Base-by-base conservation (phyloP, 2,329 filamentous ascomycete species). In the Penicillium sp. region DNA sequence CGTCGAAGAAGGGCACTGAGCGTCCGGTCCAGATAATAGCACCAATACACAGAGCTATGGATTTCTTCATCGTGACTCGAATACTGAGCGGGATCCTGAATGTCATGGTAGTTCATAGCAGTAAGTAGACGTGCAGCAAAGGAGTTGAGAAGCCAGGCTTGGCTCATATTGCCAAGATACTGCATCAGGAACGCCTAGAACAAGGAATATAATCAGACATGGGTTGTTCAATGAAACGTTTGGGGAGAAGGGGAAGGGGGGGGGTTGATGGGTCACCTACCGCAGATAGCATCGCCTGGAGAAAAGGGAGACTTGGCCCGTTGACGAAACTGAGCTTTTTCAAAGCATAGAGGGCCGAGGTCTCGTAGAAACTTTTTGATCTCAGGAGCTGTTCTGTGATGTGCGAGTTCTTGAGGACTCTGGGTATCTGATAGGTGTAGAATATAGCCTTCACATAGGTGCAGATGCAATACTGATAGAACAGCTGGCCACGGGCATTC, bases 1-100 rank as follows among this genome's bases (percentile, higher is more conserved):
- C 51, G 53, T 20, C 34, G 21, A 9, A 60, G 42, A 20, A 61
- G 53, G 10, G 54, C 34, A 36, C 59, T 56, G 10, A 60, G 41
- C 1, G 52, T 57, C 17, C 50, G 30, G 36, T 62, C 58, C 4
- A 58, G 42, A 20, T 56, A 59, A 28, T 54, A 60, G 32, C 57
- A 61, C 53, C 56, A 61, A 11, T 42, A 54, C 14, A 62, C 33
- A 14, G 33, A 50, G 20, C 39, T 48, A 10, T 46, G 34, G 5
- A 54, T 49, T 11, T 56, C 53, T 19, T 57, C 43, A 8, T 57
- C 41, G 2, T 14, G 3, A 5, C 41, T 33, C 11, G 43, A 47
- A 19, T 21, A 18, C 1, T 15, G 15, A 2, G 27, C 33, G 4
- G 37, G 21, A 7, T 25, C 40, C 6, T 29, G 13, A 4, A 47